A percentile compares a stretch with the other conserved stretches of the same genome.
Evolutionary conservation across 345 rosid genomes (phyloP).

Genomic region (Salix koriyanagi): DNA sequence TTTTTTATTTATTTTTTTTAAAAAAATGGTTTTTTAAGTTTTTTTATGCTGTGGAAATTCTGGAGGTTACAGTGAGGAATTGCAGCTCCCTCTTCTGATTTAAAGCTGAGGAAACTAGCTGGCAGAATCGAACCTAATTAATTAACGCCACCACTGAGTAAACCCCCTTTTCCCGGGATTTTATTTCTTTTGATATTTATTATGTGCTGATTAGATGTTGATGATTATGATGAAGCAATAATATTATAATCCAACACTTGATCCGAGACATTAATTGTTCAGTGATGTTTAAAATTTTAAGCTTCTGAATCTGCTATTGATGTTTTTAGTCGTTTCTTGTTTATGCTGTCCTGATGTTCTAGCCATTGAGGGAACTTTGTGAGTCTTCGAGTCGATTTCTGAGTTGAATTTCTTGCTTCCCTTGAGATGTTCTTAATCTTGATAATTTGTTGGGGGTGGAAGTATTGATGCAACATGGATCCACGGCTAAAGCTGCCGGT

Average conservation of each 20-base stretch:
- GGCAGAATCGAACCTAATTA: constrained; percentile 68
- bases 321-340: too few relatives aligned
- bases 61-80: constrained; percentile 38
- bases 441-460: too few relatives aligned
- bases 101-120: constrained; percentile 44
- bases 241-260: constrained; percentile 59
- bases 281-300: constrained; percentile 27
- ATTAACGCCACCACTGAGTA: constrained; percentile 50
- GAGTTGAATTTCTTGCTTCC: too few relatives aligned
- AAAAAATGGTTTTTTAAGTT: too few relatives aligned
- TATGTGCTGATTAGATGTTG: not conserved
- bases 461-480: not conserved
- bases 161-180: constrained; percentile 10
- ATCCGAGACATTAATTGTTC: constrained; percentile 42
- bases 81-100: constrained; percentile 59
- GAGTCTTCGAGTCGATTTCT: too few relatives aligned
- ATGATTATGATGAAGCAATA: constrained; percentile 43
- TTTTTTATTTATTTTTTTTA: rapidly evolving
- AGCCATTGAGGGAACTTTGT: too few relatives aligned
- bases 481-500: not conserved
- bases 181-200: not conserved
- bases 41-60: not conserved
- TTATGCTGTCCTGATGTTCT: too few relatives aligned
- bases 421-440: too few relatives aligned
- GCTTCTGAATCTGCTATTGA: constrained; percentile 46